Conservation (phyloP, 1,284 basidiomycete genomes). For the Apiotrichum mycotoxinovorans region DNA sequence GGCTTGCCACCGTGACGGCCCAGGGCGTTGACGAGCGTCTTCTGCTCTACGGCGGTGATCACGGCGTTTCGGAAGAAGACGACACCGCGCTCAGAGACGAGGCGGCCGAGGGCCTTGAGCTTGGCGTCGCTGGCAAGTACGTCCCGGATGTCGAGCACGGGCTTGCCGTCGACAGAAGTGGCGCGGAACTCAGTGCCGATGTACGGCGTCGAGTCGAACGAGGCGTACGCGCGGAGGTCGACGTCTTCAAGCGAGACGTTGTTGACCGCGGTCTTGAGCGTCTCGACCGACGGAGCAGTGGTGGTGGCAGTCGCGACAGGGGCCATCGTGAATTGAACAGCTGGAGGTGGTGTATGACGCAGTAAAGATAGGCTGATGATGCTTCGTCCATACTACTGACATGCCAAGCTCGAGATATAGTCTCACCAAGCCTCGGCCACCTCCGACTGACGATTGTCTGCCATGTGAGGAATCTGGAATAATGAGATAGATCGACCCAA, state of each 20-base stretch:
- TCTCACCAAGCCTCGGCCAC: too few relatives aligned
- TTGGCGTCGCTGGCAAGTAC: conserved; percentile 29
- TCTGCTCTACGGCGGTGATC: conserved; percentile 53
- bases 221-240: conserved; percentile 19
- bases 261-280: conserved; percentile 14
- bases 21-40: conserved; percentile 53
- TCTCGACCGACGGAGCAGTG: conserved; percentile 9
- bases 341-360: too few relatives aligned
- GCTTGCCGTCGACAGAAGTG: conserved; percentile 18
- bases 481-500: too few relatives aligned
- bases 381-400: too few relatives aligned
- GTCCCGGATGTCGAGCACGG: conserved; percentile 27
- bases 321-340: conserved; percentile 4
- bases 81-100: conserved; percentile 63
- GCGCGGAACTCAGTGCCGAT: conserved; percentile 48
- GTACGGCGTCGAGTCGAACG: conserved; percentile 38
- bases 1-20: conserved; percentile 61
- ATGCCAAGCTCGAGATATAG: too few relatives aligned
- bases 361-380: too few relatives aligned
- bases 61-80: conserved; percentile 64
- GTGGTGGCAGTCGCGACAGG: conserved; percentile 14
- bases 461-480: too few relatives aligned
- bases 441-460: too few relatives aligned
- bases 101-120: conserved; percentile 33
- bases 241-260: neutral